Conservation (phyloP, 768 basidiomycete genomes). For the Exsudoporus frostii region DNA sequence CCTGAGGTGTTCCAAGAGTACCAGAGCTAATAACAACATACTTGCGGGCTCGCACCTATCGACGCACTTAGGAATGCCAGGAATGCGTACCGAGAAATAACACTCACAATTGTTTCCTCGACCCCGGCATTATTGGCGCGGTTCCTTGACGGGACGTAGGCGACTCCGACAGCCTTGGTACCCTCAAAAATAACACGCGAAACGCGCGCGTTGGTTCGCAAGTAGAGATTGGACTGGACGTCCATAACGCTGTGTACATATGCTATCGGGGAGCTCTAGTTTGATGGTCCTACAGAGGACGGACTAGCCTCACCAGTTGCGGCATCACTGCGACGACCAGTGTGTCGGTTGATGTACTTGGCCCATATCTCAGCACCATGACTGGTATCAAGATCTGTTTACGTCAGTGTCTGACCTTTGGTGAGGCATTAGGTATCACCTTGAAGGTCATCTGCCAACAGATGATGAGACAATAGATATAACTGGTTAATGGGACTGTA, state of each 20-base stretch:
- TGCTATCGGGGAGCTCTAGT: slow-evolving; percentile 32
- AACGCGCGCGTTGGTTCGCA: slow-evolving; percentile 65
- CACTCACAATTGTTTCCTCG: slow-evolving; percentile 52
- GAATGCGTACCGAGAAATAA: background rate
- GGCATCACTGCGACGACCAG: slow-evolving; percentile 68
- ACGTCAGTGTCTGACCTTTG: background rate
- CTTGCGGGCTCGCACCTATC: slow-evolving; percentile 54
- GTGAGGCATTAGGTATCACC: slow-evolving; percentile 26
- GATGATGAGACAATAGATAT: background rate
- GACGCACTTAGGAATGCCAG: background rate
- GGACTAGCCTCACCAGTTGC: slow-evolving; percentile 48
- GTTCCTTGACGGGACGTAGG: slow-evolving; percentile 63
- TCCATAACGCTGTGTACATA: slow-evolving; percentile 74
- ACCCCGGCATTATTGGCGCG: slow-evolving; percentile 49
- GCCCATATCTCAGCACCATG: slow-evolving; percentile 73
- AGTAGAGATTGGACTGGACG: slow-evolving; percentile 60
- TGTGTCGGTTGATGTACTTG: slow-evolving; percentile 74
- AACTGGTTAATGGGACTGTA: background rate
- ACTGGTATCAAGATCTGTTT: slow-evolving; percentile 50
- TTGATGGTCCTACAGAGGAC: background rate
- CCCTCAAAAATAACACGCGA: slow-evolving; percentile 72
- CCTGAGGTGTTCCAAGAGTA: slow-evolving; percentile 65
- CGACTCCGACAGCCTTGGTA: slow-evolving; percentile 67
- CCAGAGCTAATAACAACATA: slow-evolving; percentile 63
- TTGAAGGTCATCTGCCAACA: slow-evolving; percentile 56